These are phyloP conservation scores for Venustampulla echinocandica DNA, from an alignment of 495 filamentous ascomycete species.

Conservation along the genomic window DNA sequence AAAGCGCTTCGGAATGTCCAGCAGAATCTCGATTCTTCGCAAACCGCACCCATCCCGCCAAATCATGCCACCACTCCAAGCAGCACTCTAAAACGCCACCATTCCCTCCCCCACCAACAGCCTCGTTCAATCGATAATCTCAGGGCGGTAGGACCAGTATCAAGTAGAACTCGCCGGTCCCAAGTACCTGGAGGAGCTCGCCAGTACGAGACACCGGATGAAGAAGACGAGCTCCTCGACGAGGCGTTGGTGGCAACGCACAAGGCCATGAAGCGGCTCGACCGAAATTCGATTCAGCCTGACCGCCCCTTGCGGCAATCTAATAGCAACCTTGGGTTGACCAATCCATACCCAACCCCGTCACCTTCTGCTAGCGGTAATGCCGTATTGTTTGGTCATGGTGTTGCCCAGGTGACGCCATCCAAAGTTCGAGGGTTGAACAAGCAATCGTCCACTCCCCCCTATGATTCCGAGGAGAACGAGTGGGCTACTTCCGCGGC, in stretches of 20 bases:
- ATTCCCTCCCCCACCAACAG: conserved; percentile 66
- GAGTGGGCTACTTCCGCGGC: conserved; percentile 81
- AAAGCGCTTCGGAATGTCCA: conserved; percentile 67
- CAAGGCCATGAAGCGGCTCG: conserved; percentile 40
- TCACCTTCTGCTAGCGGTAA: conserved; percentile 81
- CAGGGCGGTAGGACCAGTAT: conserved; percentile 56
- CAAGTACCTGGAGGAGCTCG: conserved; percentile 67
- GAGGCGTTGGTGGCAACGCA: conserved; percentile 53
- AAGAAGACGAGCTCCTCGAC: conserved; percentile 91
- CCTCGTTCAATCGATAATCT: conserved; percentile 56
- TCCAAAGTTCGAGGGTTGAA: conserved; percentile 39
- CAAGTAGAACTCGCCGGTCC: conserved; percentile 75
- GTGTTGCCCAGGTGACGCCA: conserved; percentile 47
- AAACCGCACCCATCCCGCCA: conserved; percentile 45
- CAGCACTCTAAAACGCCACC: conserved; percentile 53
- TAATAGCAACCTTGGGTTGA: conserved; percentile 48
- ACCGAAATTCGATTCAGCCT: conserved; percentile 38
- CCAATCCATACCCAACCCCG: conserved; percentile 85
- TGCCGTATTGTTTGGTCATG: conserved; percentile 53
- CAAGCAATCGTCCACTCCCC: conserved; percentile 72
- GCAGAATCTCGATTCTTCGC: conserved; percentile 48
- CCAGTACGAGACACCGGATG: conserved; percentile 90
- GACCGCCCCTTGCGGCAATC: conserved; percentile 42
- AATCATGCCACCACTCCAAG: conserved; percentile 42
- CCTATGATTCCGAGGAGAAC: conserved; percentile 65